A percentile compares a stretch with the other conserved stretches of the same genome.
Conservation (phyloP, 495 filamentous ascomycete genomes). For the Neurospora tetrasperma region DNA sequence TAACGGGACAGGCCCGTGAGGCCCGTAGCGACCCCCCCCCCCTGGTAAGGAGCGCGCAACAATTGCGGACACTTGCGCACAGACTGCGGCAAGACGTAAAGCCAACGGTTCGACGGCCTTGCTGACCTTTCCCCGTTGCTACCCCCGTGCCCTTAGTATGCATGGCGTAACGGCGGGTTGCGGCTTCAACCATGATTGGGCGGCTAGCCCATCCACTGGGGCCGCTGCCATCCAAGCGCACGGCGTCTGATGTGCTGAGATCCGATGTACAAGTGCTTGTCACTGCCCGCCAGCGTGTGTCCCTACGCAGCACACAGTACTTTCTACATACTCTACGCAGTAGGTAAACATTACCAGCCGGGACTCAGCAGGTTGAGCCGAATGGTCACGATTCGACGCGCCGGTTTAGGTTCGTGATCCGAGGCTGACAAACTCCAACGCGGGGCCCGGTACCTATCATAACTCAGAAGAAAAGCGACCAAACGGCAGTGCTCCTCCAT, state of each 20-base stretch:
- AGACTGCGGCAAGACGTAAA: constrained; percentile 1
- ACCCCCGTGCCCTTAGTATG: background rate
- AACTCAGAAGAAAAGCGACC: background rate
- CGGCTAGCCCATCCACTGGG: background rate
- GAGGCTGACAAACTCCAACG: background rate
- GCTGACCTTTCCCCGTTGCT: background rate
- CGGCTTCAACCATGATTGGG: constrained; percentile 1
- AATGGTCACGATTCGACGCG: background rate
- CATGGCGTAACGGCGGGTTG: constrained; percentile 10
- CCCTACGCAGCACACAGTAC: constrained; percentile 11
- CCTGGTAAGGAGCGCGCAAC: constrained; percentile 4
- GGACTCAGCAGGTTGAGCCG: constrained; percentile 5
- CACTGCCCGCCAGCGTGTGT: background rate
- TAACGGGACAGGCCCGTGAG: background rate
- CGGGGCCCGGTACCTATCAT: background rate
- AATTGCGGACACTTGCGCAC: constrained; percentile 4
- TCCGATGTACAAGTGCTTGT: constrained; percentile 3
- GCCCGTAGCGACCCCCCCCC: background rate
- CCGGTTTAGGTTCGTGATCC: background rate
- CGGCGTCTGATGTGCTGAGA: background rate
- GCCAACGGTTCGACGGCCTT: background rate
- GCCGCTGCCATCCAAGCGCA: background rate
- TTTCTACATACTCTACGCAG: constrained; percentile 20
- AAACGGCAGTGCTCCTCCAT: background rate
- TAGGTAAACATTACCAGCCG: constrained; percentile 16